phyloP scores from a whole-genome alignment of 805 yeast species.

The Candida morakotiae region DNA sequence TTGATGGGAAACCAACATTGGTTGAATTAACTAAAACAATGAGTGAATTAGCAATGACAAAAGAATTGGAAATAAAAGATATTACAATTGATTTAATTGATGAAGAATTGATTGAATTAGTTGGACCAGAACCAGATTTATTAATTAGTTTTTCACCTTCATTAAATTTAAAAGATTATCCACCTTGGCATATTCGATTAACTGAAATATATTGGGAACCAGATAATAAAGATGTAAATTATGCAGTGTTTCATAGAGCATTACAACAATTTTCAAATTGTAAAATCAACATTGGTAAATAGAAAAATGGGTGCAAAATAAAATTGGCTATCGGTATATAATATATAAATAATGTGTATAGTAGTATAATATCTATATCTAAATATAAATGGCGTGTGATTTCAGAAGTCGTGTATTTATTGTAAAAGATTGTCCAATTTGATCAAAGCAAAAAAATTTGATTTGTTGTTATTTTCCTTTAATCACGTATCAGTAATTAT shows the following conservation, averaged over 20 bases:
- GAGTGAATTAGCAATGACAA: constrained; percentile 64
- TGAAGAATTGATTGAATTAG: constrained; percentile 65
- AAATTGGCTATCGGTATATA: too few species aligned
- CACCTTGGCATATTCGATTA: constrained; percentile 96
- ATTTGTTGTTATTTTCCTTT: constrained; percentile 9
- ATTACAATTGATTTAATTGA: constrained; percentile 75
- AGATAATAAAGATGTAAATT: constrained; percentile 75
- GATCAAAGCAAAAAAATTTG: constrained; percentile 6
- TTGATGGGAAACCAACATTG: constrained; percentile 87
- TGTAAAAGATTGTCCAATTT: background rate
- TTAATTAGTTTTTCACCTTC: constrained; percentile 81
- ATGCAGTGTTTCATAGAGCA: constrained; percentile 79
- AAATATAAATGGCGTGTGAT: constrained; percentile 4
- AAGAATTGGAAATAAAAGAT: constrained; percentile 60
- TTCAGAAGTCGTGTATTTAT: background rate
- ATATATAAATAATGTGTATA: too few species aligned
- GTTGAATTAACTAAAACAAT: constrained; percentile 84
- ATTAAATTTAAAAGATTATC: constrained; percentile 87
- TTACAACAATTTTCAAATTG: constrained; percentile 71
- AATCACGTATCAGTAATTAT: too few species aligned
- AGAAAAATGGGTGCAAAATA: background rate
- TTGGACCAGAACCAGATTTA: constrained; percentile 91
- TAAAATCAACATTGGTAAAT: constrained; percentile 87
- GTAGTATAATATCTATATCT: too few species aligned
- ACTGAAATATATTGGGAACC: constrained; percentile 90